Base-by-base conservation (phyloP, 2,329 filamentous ascomycete species). In the Nakataea oryzae region DNA sequence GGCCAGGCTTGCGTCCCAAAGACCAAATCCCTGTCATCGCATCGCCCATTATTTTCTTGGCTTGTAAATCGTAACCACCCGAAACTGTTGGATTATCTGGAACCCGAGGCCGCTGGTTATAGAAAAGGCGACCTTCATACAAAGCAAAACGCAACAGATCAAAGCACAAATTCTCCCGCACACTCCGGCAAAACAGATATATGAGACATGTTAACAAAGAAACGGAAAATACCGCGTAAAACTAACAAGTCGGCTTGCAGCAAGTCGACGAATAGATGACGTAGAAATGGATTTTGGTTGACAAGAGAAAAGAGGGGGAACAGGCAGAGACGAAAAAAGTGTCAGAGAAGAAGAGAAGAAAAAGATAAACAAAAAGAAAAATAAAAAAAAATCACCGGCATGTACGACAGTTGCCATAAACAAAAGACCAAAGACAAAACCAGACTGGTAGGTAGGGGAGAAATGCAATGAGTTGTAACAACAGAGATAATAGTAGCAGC, bases 361-460 rank as follows among this genome's bases (percentile, higher is more conserved):
- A 61, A 62, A 58, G 63, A 65, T 64, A 57, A 63, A 62, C 62
- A 62, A 63, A 62, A 62, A 61, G 55, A 54, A 13, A 58, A 17
- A 21, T 57, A 13, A 13, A 21, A 12, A 58, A 47, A 62, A 3
- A 24, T 17, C 21, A n/a, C 21, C 21, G 41, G 41, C 21, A 50
- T 50, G 11, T 50, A 24, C 41, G 41, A 50, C 41, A 50, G 9
- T 24, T 50, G 41, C 21, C 41, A 50, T n/a, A 50, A 50, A 50
- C 41, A 17, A 50, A n/a, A 24, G 24, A n/a, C 41, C 14, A n/a
- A n/a, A n/a, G 21, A 50, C 41, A 50, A 11, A 24, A 9, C n/a
- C n/a, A n/a, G n/a, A n/a, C n/a, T n/a, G n/a, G n/a, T n/a, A n/a
- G n/a, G n/a, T n/a, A n/a, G 17, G 5, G 41, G 24, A 3, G 8